A percentile compares a stretch with the other conserved stretches of the same genome.
These are phyloP conservation scores for Buddleja alternifolia DNA, from an alignment of 257 asterid species.

Conservation along the genomic window DNA sequence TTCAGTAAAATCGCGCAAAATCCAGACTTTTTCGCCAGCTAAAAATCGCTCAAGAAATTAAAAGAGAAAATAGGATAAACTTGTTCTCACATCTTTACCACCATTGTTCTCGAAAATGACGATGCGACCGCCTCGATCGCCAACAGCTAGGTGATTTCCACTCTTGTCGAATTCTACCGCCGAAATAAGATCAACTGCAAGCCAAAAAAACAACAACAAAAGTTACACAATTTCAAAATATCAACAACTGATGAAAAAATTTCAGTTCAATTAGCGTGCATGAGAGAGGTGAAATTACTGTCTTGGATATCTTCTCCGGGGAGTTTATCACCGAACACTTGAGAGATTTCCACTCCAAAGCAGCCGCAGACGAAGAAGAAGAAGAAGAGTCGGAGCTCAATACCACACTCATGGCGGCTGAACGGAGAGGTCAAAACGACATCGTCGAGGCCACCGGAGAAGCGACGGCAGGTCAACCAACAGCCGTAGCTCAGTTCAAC, in stretches of 20 bases:
- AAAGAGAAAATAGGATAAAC: too few species aligned
- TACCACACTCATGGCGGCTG: conserved; percentile 40
- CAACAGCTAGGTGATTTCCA: conserved; percentile 77
- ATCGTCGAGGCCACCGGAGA: conserved; percentile 9
- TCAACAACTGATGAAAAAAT: background rate
- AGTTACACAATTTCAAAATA: background rate
- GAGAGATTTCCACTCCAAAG: conserved; percentile 72
- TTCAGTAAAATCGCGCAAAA: background rate
- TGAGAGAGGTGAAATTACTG: conserved; percentile 39
- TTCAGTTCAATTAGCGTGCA: background rate
- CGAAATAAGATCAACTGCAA: conserved; percentile 70
- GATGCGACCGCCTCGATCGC: conserved; percentile 90
- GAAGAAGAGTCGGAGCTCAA: conserved; percentile 37
- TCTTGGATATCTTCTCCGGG: conserved; percentile 68
- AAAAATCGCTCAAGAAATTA: background rate
- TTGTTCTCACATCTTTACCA: conserved; percentile 59
- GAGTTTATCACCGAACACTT: conserved; percentile 66
- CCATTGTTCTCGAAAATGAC: conserved; percentile 58
- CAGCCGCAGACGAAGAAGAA: conserved; percentile 40
- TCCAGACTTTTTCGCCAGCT: background rate
- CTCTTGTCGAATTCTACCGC: conserved; percentile 69
- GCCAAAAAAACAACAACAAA: conserved; percentile 19
- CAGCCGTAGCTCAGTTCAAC: conserved; percentile 12
- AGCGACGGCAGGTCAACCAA: background rate
- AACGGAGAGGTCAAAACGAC: conserved; percentile 43